A percentile compares a stretch with the other conserved stretches of the same genome.
Conservation (phyloP, 805 yeast species). For the Candida nanaspora region DNA sequence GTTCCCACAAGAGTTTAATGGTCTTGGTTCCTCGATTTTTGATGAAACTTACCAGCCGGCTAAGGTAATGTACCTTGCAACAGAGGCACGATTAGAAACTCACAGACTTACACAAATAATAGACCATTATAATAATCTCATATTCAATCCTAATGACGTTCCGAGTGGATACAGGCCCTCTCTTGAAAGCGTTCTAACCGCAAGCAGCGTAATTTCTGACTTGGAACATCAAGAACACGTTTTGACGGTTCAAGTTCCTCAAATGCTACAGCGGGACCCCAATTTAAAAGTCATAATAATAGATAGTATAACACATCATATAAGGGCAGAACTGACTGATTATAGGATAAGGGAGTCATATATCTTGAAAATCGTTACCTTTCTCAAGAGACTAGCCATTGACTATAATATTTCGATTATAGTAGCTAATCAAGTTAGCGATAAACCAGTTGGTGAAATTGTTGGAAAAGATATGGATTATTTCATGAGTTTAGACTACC, state of each 20-base stretch:
- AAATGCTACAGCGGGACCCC: slow-evolving; percentile 32
- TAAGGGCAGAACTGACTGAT: slow-evolving; percentile 52
- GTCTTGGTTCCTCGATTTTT: slow-evolving; percentile 29
- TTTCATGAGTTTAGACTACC: slow-evolving; percentile 48
- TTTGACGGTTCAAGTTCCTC: slow-evolving; percentile 61
- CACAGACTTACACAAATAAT: slow-evolving; percentile 47
- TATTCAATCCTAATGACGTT: slow-evolving; percentile 29
- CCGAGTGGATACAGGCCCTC: slow-evolving; percentile 23
- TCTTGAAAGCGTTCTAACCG: slow-evolving; percentile 21
- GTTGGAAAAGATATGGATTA: slow-evolving; percentile 24
- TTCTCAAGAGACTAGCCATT: slow-evolving; percentile 42
- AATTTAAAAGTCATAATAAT: slow-evolving; percentile 53
- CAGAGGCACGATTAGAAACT: slow-evolving; percentile 71
- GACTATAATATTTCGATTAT: slow-evolving; percentile 51
- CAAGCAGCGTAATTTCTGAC: slow-evolving; percentile 31
- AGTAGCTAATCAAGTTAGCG: slow-evolving; percentile 76
- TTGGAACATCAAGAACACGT: slow-evolving; percentile 71
- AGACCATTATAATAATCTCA: slow-evolving; percentile 17
- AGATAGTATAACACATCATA: slow-evolving; percentile 81
- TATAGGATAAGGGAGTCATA: slow-evolving; percentile 35
- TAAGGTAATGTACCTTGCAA: slow-evolving; percentile 64
- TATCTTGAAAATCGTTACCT: slow-evolving; percentile 35
- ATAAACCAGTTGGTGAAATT: slow-evolving; percentile 35
- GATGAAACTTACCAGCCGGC: slow-evolving; percentile 9
- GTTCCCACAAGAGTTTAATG: slow-evolving; percentile 38